Base-by-base conservation (phyloP, 2,329 filamentous ascomycete genomes). In the Botrytis hyacinthi region DNA sequence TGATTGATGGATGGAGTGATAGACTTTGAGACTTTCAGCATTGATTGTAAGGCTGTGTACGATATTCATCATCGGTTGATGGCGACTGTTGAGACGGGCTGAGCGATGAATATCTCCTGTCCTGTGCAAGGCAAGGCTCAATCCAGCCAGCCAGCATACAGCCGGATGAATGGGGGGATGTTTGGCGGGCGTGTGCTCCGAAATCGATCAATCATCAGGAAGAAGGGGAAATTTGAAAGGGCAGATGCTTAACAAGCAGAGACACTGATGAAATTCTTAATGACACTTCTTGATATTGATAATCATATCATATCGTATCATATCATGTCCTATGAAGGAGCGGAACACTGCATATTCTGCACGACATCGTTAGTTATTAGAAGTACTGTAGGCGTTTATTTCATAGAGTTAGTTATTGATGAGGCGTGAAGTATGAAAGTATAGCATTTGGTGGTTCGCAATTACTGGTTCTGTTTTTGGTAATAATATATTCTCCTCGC, bases 21-120 rank as follows among this genome's bases (percentile, higher is more conserved):
- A 20, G 44, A 42, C 46, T 12, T n/a, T 2, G 46, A 51, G 46
- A 51, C 46, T 26, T 62, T 35, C 57, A 40, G 69, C 29, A 51
- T 42, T 63, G 37, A 63, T 63, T n/a, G 70, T 44, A 71, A 71
- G 70, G 70, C 70, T 71, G 42, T 71, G 70, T 35, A 42, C 37
- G 18, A 65, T 54, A 44, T 57, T 18, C 51, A 40, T 46, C 48
- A 42, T 46, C 37, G 46, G 51, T 54, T n/a, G 18, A 37, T 54
- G 18, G 70, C 35, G 60, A 65, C 35, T 3, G 44, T 32, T 44
- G 22, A 29, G 57, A 46, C n/a, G 68, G 68, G 68, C 68, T 70
- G 68, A 61, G 54, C n/a, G 61, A 63, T 44, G 40, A 29, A 29
- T 42, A 4, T 40, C 16, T 18, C 14, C 37, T 42, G 22, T 69